phyloP scores from a whole-genome alignment of 768 basidiomycete genomes.

The Panaeolus cyanescens region DNA sequence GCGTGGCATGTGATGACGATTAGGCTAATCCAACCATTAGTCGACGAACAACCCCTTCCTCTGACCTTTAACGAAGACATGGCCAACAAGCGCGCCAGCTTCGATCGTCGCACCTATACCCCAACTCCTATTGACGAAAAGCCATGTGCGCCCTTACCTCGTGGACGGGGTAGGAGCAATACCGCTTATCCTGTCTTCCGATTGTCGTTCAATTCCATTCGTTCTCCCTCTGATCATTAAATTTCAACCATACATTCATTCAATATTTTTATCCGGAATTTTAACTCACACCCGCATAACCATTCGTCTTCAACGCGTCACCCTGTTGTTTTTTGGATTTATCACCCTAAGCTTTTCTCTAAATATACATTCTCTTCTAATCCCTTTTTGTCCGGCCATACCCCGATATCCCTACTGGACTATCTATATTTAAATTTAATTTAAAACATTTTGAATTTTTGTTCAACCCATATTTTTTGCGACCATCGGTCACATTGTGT shows the following conservation, averaged over 20 bases:
- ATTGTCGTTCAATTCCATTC: background rate
- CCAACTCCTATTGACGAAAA: background rate
- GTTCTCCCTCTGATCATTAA: background rate
- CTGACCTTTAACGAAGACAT: background rate
- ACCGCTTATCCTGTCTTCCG: background rate
- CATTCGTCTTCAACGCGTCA: background rate
- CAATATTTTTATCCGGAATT: background rate
- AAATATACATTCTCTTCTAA: background rate
- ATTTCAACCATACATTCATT: background rate
- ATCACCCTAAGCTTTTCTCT: background rate
- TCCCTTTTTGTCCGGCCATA: background rate
- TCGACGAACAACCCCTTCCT: background rate
- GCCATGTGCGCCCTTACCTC: background rate
- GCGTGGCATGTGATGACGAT: too few species aligned
- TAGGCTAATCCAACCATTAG: too few species aligned
- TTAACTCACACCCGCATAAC: background rate
- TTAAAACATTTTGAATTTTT: background rate
- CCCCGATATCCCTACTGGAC: background rate
- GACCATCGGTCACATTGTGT: background rate
- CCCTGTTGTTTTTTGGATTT: too few species aligned
- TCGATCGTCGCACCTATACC: background rate
- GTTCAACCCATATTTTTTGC: background rate
- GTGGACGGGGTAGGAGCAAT: background rate
- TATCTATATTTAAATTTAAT: background rate
- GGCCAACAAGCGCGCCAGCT: background rate